Percentiles rank a stretch among this genome's conserved stretches.
phyloP scores from a whole-genome alignment of 768 basidiomycete species.

The Trametes villosa region DNA sequence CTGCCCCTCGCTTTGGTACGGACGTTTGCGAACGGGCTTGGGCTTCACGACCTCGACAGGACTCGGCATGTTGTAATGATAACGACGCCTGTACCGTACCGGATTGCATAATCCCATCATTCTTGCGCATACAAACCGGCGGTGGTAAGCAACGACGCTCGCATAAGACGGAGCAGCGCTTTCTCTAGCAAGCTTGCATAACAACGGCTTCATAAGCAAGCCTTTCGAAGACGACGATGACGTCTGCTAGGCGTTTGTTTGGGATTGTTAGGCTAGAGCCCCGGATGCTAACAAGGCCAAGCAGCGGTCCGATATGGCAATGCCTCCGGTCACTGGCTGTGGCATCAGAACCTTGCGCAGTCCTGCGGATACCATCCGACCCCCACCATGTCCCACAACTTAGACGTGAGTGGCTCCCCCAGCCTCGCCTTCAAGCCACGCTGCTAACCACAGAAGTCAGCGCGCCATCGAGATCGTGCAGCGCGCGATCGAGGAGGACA shows the following conservation, averaged over 20 bases:
- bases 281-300: slow-evolving; percentile 25
- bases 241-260: slow-evolving; percentile 21
- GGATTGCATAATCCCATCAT: slow-evolving; percentile 18
- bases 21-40: slow-evolving; percentile 14
- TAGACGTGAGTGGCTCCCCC: slow-evolving; percentile 28
- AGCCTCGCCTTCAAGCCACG: not conserved
- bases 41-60: slow-evolving; percentile 6
- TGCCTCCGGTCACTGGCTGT: not conserved
- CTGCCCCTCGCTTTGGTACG: not conserved
- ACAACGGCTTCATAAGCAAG: no score
- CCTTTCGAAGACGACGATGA: not conserved
- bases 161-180: no score
- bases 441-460: slow-evolving; percentile 37
- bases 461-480: slow-evolving; percentile 91
- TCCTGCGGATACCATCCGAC: slow-evolving; percentile 15
- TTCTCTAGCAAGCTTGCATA: no score
- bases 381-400: slow-evolving; percentile 29
- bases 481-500: slow-evolving; percentile 90
- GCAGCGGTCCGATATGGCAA: slow-evolving; percentile 14
- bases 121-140: not conserved
- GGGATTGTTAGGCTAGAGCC: slow-evolving; percentile 23
- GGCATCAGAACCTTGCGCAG: not conserved
- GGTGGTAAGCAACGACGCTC: not conserved
- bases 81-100: slow-evolving; percentile 25
- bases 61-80: slow-evolving; percentile 24